Evolutionary conservation across 371 early-diverging fungal species (phyloP), one percentile per base, ranked within the genome.

Genomic region (Polyrhizophydium stewartii): DNA sequence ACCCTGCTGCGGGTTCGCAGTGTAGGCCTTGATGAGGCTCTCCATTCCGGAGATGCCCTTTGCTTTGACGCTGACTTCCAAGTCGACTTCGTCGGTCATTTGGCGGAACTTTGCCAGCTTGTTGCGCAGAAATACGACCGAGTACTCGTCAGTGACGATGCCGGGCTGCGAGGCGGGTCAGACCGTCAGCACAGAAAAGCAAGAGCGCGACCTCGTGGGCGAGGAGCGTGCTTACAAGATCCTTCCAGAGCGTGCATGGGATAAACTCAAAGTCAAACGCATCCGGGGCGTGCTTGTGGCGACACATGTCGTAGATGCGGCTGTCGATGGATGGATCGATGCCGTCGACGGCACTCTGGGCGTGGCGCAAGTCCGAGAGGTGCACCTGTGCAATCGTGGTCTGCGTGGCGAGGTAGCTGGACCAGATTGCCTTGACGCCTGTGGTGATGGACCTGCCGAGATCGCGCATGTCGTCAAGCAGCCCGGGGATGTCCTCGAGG

Each of bases 31-130:
- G 28, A 67, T 64, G 22, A 86, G 58, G 10, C 62, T 73, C 28
- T 73, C 56, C 25, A 84, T 58, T 0, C 85, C 84, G 1, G 80
- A 75, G 22, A 84, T n/a, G 32, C 75, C 77, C 60, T 79, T 78
- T 27, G 47, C 58, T 35, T 79, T 78, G 12, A 30, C 56, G 13
- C 38, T 63, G 51, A 90, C 63, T 9, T 87, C 87, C 43, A 60
- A 35, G 28, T 62, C 58, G 43, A 69, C 52, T 47, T 67, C 31
- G 41, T 64, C 65, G n/a, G 63, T 17, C 35, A 55, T 28, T 55
- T 57, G 52, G 17, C 64, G 52, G 21, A 74, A 30, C 50, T 57
- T 64, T n/a, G 35, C 58, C 40, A 74, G 57, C 64, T 61, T 68
- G 60, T 77, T 77, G 45, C 61, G 37, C 51, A 77, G 49, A 55